A percentile compares a stretch with the other conserved stretches of the same genome.
phyloP scores from a whole-genome alignment of 2,329 filamentous ascomycete genomes.

The Gnomoniopsis smithogilvyi region DNA sequence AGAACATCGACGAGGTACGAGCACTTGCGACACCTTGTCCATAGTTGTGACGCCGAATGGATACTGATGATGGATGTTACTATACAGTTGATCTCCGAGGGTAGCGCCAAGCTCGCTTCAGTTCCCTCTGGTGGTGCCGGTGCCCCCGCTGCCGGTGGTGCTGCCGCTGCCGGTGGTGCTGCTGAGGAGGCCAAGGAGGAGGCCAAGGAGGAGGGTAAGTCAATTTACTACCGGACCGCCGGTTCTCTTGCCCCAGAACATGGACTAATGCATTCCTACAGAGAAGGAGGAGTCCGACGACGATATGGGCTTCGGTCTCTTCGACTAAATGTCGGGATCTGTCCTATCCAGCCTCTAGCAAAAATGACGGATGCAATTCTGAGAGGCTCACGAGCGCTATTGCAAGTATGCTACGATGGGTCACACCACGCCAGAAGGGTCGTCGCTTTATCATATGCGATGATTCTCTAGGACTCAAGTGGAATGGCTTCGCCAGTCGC shows the following conservation, averaged over 20 bases:
- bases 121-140: conserved; percentile 82
- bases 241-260: conserved; percentile 7
- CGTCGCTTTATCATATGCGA: conserved; percentile 9
- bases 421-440: conserved; percentile 31
- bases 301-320: conserved; percentile 75
- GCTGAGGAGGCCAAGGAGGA: conserved; percentile 62
- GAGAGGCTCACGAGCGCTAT: conserved; percentile 14
- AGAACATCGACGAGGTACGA: conserved; percentile 87
- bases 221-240: neutral
- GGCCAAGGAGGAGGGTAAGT: conserved; percentile 80
- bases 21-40: neutral
- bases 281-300: conserved; percentile 71
- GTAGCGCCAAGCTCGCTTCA: conserved; percentile 91
- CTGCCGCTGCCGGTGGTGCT: conserved; percentile 62
- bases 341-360: neutral
- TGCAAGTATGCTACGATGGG: conserved; percentile 20
- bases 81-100: conserved; percentile 80
- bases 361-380: conserved; percentile 1
- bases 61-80: neutral
- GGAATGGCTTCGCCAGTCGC: conserved; percentile 5
- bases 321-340: conserved; percentile 57
- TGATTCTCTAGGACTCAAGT: conserved; percentile 4
- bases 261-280: conserved; percentile 31
- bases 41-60: neutral
- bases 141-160: conserved; percentile 64